These are phyloP conservation scores for Solanum pennellii DNA, from an alignment of 257 asterid species.

Conservation along the genomic window DNA sequence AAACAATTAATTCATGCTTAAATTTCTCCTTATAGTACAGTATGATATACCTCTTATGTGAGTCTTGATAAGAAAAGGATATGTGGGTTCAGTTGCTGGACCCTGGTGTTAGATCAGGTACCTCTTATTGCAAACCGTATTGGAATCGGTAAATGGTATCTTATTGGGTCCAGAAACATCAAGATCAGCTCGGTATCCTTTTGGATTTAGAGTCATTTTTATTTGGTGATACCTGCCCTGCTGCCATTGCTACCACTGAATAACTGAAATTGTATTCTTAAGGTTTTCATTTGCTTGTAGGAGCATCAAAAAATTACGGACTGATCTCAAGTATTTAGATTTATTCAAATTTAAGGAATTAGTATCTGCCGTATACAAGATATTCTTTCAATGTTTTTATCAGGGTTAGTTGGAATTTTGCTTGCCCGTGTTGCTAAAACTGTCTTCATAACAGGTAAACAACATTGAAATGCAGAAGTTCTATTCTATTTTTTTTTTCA, in stretches of 20 bases:
- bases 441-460: constrained; percentile 74
- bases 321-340: neutral
- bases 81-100: neutral
- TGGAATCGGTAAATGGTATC: neutral
- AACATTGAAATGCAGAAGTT: neutral
- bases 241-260: neutral
- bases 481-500: neutral
- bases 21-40: neutral
- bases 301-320: neutral
- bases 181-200: neutral
- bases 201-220: neutral
- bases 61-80: neutral
- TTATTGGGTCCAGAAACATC: neutral
- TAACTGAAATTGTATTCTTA: neutral
- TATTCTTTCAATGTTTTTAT: constrained; percentile 8
- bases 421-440: constrained; percentile 82
- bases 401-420: constrained; percentile 86
- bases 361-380: constrained; percentile 3
- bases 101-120: neutral
- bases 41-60: neutral
- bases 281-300: neutral
- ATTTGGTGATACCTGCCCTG: neutral
- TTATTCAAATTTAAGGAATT: neutral
- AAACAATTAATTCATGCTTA: neutral
- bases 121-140: neutral